Evolutionary conservation across 2,329 filamentous ascomycete genomes (phyloP), one percentile per base, ranked within the genome.

Genomic region (Penicillium fuscoglaucum): DNA sequence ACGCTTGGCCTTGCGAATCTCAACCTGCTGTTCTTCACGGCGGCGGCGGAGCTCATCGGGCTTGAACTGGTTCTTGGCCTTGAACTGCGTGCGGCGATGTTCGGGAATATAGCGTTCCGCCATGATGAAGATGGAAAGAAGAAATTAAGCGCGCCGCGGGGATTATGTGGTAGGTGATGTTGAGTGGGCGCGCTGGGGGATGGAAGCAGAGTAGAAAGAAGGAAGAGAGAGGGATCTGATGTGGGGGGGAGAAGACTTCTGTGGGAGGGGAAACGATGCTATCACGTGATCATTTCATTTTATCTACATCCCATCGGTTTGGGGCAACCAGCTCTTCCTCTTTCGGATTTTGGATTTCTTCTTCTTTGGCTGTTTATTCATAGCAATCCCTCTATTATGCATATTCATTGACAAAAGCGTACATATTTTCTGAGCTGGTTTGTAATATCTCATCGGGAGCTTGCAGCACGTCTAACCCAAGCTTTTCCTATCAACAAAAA

Each of bases 51-150:
- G 89, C 83, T 99, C 95, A 78, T 99, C 95, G 71, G 93, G 93
- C 87, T 97, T 97, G 85, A 99, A 98, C 73, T 91, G 91, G 80
- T 91, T 93, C 86, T 97, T 97, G 56, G 95, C 95, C 89, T 99
- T 99, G 88, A 96, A 99, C 83, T 96, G 93, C 67, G 91, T 97
- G 76, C 95, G 93, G 79, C 95, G 92, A 84, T 99, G 95, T 83
- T 99, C 95, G 78, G 95, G 95, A 74, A 99, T 99, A 83, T 97
- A 99, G 74, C 95, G 91, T 79, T 99, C 95, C 79, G 95, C 90
- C 95, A 99, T 99, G 81, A 71, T 88, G 62, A 57, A 52, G 35
- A 48, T 52, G 47, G 63, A 65, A 67, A 51, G 19, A 69, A 66
- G 59, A 68, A 67, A 69, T 52, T 68, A 71, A 69, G 67, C 64